These are phyloP conservation scores for Porpolomopsis calyptriformis DNA, from an alignment of 768 basidiomycete species.

Conservation along the genomic window DNA sequence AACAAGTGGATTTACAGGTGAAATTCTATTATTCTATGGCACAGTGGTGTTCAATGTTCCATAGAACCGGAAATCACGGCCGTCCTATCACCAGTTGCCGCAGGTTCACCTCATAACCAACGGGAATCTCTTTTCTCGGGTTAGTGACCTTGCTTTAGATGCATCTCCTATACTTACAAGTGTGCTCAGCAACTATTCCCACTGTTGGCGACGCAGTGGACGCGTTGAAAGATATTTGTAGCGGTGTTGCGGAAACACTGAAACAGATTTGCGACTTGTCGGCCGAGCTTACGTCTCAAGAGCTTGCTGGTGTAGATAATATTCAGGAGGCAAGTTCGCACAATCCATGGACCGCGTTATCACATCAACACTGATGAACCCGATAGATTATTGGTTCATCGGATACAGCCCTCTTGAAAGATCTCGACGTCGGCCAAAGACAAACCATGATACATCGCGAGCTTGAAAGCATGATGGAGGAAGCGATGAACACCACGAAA, in stretches of 20 bases:
- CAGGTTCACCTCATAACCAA: conserved; percentile 48
- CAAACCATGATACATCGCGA: conserved; percentile 53
- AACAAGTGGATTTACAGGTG: conserved; percentile 64
- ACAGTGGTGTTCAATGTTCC: not conserved
- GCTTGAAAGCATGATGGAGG: conserved; percentile 36
- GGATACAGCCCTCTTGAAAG: conserved; percentile 47
- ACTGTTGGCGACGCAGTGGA: conserved; percentile 66
- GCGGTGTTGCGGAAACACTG: conserved; percentile 48
- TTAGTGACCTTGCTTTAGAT: conserved; percentile 18
- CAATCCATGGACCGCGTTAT: not conserved
- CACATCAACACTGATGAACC: not conserved
- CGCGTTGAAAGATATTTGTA: conserved; percentile 50
- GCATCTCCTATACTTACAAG: not conserved
- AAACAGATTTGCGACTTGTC: conserved; percentile 59
- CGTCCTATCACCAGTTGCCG: conserved; percentile 58
- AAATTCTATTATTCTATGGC: conserved; percentile 6
- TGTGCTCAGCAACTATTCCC: conserved; percentile 55
- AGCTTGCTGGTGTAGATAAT: conserved; percentile 61
- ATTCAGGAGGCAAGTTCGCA: conserved; percentile 49
- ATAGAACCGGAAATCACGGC: conserved; percentile 65
- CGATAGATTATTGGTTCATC: conserved; percentile 38
- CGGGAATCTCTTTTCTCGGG: conserved; percentile 47
- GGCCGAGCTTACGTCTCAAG: conserved; percentile 60
- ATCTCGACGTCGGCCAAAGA: conserved; percentile 60
- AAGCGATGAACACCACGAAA: conserved; percentile 36